A percentile compares a stretch with the other conserved stretches of the same genome.
Evolutionary conservation across 2,329 filamentous ascomycete species (phyloP).

Genomic region (Ceratocystis albifundus): DNA sequence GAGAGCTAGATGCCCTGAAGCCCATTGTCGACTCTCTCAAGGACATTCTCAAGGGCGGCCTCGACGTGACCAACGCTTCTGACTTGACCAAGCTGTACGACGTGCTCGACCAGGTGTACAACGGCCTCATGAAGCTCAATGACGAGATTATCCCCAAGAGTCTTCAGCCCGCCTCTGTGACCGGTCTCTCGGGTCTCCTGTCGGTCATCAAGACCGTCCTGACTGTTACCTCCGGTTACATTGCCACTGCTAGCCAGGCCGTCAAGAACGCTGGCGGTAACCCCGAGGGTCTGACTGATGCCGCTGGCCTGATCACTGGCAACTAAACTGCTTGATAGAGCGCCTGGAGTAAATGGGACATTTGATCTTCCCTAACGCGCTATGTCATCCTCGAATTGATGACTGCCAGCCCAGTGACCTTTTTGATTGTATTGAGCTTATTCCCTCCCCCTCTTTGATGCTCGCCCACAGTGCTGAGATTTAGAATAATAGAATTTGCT

Average conservation of each 20-base stretch:
- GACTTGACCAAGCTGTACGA: slow-evolving; percentile 14
- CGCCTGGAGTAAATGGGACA: background rate
- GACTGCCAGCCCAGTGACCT: background rate
- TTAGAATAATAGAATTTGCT: slow-evolving; percentile 12
- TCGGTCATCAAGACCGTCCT: slow-evolving; percentile 12
- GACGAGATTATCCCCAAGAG: slow-evolving; percentile 11
- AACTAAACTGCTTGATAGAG: background rate
- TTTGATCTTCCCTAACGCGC: too few relatives aligned
- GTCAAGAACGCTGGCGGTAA: slow-evolving; percentile 16
- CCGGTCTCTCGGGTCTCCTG: slow-evolving; percentile 15
- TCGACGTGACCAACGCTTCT: background rate
- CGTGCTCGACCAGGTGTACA: slow-evolving; percentile 9
- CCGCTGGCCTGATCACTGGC: background rate
- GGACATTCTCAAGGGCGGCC: background rate
- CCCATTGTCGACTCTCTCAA: background rate
- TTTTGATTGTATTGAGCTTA: slow-evolving; percentile 7
- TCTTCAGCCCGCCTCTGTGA: background rate
- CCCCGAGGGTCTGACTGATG: background rate
- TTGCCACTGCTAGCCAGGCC: background rate
- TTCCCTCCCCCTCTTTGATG: slow-evolving; percentile 3
- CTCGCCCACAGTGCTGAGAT: slow-evolving; percentile 4
- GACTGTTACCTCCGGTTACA: background rate
- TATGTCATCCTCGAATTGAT: background rate
- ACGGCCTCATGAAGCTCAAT: background rate
- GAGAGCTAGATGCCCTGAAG: slow-evolving; percentile 10